Evolutionary conservation across 306 rosid species (phyloP).

Genomic region (Medicago lupulina): DNA sequence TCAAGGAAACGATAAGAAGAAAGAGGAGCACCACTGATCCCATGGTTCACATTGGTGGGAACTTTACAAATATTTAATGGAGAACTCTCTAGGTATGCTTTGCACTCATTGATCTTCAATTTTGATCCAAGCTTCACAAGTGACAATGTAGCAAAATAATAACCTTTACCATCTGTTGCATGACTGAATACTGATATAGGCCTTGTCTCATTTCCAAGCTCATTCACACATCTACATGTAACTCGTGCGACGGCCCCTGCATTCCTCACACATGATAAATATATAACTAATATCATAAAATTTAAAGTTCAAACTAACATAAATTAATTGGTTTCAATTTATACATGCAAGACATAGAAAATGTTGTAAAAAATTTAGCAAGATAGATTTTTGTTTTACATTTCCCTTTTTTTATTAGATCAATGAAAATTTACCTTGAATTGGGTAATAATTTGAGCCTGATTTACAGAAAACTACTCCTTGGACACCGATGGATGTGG

Average conservation of each 20-base stretch:
- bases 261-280: neutral
- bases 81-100: constrained; percentile 50
- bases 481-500: constrained; percentile 50
- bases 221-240: constrained; percentile 49
- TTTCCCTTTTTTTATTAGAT: too few species aligned
- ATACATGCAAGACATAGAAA: neutral
- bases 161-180: constrained; percentile 54
- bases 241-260: constrained; percentile 60
- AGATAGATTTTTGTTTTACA: neutral
- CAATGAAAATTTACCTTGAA: constrained; percentile 49
- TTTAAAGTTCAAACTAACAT: neutral
- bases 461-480: constrained; percentile 59
- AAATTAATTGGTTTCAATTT: neutral
- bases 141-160: constrained; percentile 51
- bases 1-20: constrained; percentile 46
- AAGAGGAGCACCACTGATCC: constrained; percentile 51
- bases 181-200: constrained; percentile 42
- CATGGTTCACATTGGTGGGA: constrained; percentile 56
- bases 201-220: constrained; percentile 44
- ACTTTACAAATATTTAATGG: constrained; percentile 51
- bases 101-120: constrained; percentile 54
- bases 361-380: neutral
- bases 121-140: constrained; percentile 29
- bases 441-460: constrained; percentile 43
- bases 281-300: neutral